Percentiles rank a stretch among this genome's conserved stretches.
These are phyloP conservation scores for Bipolaris gigantea DNA, from an alignment of 2,329 filamentous ascomycete genomes.

Conservation along the genomic window DNA sequence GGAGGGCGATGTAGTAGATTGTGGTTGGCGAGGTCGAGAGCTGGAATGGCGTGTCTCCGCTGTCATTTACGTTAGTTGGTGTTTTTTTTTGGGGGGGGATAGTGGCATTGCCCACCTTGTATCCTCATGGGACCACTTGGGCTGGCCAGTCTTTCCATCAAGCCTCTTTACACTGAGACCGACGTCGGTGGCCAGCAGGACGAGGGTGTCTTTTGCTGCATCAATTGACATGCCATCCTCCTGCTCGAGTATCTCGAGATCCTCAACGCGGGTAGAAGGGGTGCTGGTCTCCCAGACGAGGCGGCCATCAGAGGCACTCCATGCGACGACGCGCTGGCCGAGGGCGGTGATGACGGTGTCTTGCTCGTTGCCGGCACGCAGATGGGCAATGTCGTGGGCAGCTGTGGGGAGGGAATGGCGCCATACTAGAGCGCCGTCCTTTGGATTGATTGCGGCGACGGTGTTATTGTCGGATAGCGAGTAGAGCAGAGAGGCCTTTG, in stretches of 20 bases:
- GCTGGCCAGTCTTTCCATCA: constrained; percentile 69
- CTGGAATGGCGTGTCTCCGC: constrained; percentile 73
- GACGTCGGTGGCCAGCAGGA: constrained; percentile 63
- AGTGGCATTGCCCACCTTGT: constrained; percentile 48
- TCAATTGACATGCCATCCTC: constrained; percentile 57
- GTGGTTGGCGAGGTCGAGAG: constrained; percentile 69
- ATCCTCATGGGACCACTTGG: constrained; percentile 79
- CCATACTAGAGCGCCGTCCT: constrained; percentile 83
- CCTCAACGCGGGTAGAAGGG: constrained; percentile 59
- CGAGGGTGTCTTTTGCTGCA: constrained; percentile 68
- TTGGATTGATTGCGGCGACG: constrained; percentile 85
- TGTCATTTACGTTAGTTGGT: constrained; percentile 37
- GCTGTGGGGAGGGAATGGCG: constrained; percentile 68
- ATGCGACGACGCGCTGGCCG: constrained; percentile 71
- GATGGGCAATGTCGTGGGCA: constrained; percentile 44
- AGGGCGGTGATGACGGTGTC: constrained; percentile 74
- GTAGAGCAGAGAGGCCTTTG: constrained; percentile 87
- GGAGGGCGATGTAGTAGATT: constrained; percentile 76
- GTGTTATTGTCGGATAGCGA: constrained; percentile 83
- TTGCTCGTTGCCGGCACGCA: constrained; percentile 78
- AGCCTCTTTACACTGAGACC: constrained; percentile 68
- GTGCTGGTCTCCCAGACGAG: constrained; percentile 73
- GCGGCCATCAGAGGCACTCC: constrained; percentile 81
- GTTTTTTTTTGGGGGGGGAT: not conserved
- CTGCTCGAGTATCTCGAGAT: constrained; percentile 77